These are phyloP conservation scores for Arachnomyces sp. DNA, from an alignment of 2,329 filamentous ascomycete species.

Conservation along the genomic window DNA sequence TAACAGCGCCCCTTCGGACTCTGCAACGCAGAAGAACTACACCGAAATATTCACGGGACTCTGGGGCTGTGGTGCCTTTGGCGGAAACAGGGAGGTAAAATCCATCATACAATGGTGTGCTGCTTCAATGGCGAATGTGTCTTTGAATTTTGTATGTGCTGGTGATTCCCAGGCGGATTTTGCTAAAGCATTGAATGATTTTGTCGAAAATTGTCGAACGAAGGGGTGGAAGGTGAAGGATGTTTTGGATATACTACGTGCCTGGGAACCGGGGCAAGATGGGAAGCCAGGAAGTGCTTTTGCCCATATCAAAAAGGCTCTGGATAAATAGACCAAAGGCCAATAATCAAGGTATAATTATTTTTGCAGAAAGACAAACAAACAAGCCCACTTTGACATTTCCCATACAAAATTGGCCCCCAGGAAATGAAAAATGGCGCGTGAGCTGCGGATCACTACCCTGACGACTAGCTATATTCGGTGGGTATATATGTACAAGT, in stretches of 20 bases:
- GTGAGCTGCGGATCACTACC: too few relatives aligned
- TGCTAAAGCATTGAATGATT: neutral
- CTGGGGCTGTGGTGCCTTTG: slow-evolving; percentile 11
- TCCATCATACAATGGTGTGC: slow-evolving; percentile 10
- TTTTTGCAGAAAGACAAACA: too few relatives aligned
- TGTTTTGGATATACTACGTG: slow-evolving; percentile 4
- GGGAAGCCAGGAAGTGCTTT: too few relatives aligned
- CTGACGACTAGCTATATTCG: too few relatives aligned
- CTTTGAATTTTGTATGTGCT: slow-evolving; percentile 7
- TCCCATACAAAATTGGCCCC: too few relatives aligned
- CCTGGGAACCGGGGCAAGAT: neutral
- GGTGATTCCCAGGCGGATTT: slow-evolving; percentile 5
- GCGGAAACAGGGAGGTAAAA: slow-evolving; percentile 10
- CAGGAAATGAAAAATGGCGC: too few relatives aligned
- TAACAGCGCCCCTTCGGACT: too few relatives aligned
- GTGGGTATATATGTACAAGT: too few relatives aligned
- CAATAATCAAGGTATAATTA: too few relatives aligned
- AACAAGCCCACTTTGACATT: too few relatives aligned
- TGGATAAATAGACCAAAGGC: too few relatives aligned
- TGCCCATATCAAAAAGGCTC: too few relatives aligned
- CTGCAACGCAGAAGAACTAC: neutral
- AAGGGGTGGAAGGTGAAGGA: slow-evolving; percentile 3
- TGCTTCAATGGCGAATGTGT: slow-evolving; percentile 9
- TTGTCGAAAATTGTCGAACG: neutral
- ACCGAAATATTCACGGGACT: slow-evolving; percentile 8